Evolutionary conservation across 805 yeast species (phyloP), one percentile per base, ranked within the genome.

Genomic region (Spathaspora passalidarum): DNA sequence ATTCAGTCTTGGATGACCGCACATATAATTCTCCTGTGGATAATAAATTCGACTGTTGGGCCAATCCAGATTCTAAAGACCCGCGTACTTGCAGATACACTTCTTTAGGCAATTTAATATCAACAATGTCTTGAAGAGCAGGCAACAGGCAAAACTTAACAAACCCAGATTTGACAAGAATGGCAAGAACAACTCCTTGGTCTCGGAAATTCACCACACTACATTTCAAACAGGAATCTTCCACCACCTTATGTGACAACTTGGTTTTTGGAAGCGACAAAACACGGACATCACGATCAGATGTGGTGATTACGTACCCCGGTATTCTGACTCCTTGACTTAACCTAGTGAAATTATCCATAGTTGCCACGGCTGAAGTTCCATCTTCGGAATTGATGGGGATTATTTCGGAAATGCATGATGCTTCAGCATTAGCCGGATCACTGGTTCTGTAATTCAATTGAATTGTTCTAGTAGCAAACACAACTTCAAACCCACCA

Each of bases 311-410:
- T 0, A 88, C 57, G 5, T 78, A 74, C 0, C 95, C 91, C 1
- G 81, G 81, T n/a, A 82, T 71, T 1, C 72, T 54, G 4, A 80
- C 59, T 1, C 91, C 94, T 20, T 78, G 75, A 1, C 84, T 73
- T 43, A 91, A 69, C 38, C 78, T 76, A 18, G 73, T 72, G 70
- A 86, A 79, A 17, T 70, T 69, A 1, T 75, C 78, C 42, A 81
- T 69, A 1, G 77, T 73, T 0, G 97, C 96, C 4, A 71, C 69
- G 3, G 88, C 80, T 2, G 88, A 79, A 5, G 72, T 67, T 1
- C 96, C 96, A 21, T 73, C 72, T 1, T 69, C 75, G 10, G 78
- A 60, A 51, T 80, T 81, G 17, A 85, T 64, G 1, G 91, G 83
- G 7, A 79, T 70, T 6, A 92, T 69, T 5, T 73, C 68, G 1